Conservation (phyloP, 345 rosid species). For the Brassica juncea region DNA sequence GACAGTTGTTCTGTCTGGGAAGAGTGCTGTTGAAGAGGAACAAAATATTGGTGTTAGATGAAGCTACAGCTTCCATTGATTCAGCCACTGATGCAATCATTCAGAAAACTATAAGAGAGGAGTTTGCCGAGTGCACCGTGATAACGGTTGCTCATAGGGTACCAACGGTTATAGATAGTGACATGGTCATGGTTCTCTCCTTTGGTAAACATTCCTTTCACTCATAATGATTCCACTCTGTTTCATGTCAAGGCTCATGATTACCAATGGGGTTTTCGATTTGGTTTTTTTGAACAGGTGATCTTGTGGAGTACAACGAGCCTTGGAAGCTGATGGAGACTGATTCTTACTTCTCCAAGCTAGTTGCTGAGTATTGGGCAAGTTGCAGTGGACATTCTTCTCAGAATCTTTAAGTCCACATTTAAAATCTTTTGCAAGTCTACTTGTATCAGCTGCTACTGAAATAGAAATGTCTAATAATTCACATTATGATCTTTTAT, state of each 20-base stretch:
- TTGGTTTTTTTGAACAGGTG: conserved; percentile 41
- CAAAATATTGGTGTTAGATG: conserved; percentile 63
- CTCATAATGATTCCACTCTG: neutral
- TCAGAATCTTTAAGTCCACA: conserved; percentile 23
- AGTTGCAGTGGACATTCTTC: conserved; percentile 53
- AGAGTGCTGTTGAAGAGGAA: conserved; percentile 67
- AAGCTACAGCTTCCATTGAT: conserved; percentile 76
- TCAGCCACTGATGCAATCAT: conserved; percentile 69
- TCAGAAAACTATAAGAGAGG: conserved; percentile 64
- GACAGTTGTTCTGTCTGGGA: conserved; percentile 76
- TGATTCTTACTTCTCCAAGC: conserved; percentile 71
- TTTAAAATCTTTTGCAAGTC: neutral
- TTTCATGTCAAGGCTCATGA: neutral
- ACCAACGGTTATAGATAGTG: conserved; percentile 72
- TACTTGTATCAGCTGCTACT: neutral
- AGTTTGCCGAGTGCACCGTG: conserved; percentile 63
- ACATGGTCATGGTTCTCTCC: conserved; percentile 86
- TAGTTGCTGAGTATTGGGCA: conserved; percentile 79
- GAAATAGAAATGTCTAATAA: neutral
- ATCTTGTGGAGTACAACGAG: conserved; percentile 65
- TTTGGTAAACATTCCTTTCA: conserved; percentile 44
- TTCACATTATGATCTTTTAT: neutral
- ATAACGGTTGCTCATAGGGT: conserved; percentile 79
- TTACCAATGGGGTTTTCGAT: neutral
- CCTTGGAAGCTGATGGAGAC: conserved; percentile 65